Evolutionary conservation across 345 rosid genomes (phyloP).

Genomic region (Clausena lansium): DNA sequence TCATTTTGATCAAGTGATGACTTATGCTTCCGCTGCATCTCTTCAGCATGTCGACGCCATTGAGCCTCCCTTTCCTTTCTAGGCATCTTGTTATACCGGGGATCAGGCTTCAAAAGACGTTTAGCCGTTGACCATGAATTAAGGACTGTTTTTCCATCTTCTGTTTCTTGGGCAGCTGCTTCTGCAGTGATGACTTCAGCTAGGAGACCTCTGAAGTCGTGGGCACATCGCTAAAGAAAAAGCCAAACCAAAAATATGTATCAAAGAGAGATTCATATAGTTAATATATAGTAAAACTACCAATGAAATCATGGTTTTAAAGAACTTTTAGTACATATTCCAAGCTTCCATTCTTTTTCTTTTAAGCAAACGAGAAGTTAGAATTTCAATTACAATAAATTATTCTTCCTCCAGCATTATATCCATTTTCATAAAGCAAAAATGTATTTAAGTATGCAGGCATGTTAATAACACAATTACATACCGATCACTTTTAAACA

Average conservation of each 20-base stretch:
- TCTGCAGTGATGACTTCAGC: conserved; percentile 69
- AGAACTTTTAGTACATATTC: background rate
- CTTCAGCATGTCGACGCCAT: conserved; percentile 80
- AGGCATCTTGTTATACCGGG: conserved; percentile 82
- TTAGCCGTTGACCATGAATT: conserved; percentile 95
- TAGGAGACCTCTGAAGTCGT: conserved; percentile 68
- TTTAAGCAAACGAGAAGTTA: background rate
- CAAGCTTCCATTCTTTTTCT: background rate
- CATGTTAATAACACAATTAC: background rate
- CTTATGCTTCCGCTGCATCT: conserved; percentile 57
- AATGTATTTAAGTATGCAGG: background rate
- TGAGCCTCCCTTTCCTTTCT: conserved; percentile 72
- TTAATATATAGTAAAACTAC: background rate
- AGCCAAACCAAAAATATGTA: background rate
- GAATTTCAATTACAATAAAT: background rate
- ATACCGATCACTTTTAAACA: background rate
- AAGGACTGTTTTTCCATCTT: conserved; percentile 70
- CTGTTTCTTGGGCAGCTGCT: conserved; percentile 63
- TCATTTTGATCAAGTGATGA: conserved; percentile 37
- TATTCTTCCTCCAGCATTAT: background rate
- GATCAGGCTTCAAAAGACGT: conserved; percentile 67
- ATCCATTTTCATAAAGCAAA: background rate
- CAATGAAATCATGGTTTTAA: background rate
- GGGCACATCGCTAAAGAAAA: conserved; percentile 52
- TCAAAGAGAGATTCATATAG: background rate